Evolutionary conservation across 257 asterid species (phyloP).

Genomic region (Scutellaria minor): DNA sequence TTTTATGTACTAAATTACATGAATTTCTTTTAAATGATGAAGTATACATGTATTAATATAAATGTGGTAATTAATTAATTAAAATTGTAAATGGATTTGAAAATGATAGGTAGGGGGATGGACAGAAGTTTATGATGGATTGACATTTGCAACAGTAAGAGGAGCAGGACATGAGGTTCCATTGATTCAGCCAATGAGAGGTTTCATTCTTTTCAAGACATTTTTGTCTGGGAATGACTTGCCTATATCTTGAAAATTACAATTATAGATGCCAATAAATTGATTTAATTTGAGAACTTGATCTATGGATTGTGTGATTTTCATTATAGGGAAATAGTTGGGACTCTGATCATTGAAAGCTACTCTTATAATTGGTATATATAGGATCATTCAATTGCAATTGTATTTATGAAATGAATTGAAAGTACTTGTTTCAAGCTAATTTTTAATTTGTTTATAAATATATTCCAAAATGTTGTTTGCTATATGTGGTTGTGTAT

Average conservation of each 20-base stretch:
- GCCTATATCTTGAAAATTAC: conserved; percentile 56
- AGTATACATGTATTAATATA: not conserved
- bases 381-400: conserved; percentile 45
- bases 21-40: not conserved
- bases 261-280: not conserved
- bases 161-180: conserved; percentile 99
- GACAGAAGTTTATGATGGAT: conserved; percentile 80
- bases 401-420: conserved; percentile 36
- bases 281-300: not conserved
- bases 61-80: too few relatives aligned
- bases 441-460: not conserved
- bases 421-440: conserved; percentile 24
- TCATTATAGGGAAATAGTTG: conserved; percentile 16
- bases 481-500: too few relatives aligned
- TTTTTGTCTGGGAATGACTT: conserved; percentile 70
- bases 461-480: too few relatives aligned
- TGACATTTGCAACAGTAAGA: conserved; percentile 86
- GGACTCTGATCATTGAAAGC: conserved; percentile 16
- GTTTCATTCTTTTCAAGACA: conserved; percentile 61
- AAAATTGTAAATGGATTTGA: not conserved
- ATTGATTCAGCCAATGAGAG: conserved; percentile 73
- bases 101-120: conserved; percentile 82
- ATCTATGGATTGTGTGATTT: not conserved
- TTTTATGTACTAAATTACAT: not conserved
- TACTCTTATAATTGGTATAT: conserved; percentile 27